phyloP scores from a whole-genome alignment of 805 yeast genomes.

The Ogataea henricii region DNA sequence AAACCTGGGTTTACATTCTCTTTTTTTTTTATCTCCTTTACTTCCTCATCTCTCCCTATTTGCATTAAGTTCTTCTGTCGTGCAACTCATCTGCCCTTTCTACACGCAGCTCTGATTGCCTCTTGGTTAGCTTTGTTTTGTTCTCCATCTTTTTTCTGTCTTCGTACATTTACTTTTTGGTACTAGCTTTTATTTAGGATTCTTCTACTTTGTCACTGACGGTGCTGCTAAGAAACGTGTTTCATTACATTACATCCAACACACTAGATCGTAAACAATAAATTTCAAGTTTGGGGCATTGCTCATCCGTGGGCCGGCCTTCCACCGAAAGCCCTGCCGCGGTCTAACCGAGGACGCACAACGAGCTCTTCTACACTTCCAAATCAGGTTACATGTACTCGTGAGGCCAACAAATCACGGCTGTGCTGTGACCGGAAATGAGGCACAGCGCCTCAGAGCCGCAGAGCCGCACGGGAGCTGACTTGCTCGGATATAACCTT shows the following conservation, averaged over 20 bases:
- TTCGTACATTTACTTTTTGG: not conserved
- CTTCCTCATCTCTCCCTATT: not conserved
- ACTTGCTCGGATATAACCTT: not conserved
- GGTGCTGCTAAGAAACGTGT: slow-evolving; percentile 1
- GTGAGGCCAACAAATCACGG: not conserved
- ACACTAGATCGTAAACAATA: no score
- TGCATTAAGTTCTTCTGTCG: not conserved
- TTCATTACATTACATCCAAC: not conserved
- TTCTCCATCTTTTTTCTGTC: not conserved
- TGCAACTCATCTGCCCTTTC: not conserved
- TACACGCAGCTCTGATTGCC: not conserved
- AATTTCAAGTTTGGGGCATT: no score
- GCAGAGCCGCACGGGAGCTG: not conserved
- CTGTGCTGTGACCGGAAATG: not conserved
- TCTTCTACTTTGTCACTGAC: not conserved
- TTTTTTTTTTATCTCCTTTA: not conserved
- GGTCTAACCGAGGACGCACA: no score
- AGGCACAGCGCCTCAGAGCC: not conserved
- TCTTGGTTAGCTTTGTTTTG: not conserved
- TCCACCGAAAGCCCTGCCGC: no score
- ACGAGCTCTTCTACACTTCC: not conserved
- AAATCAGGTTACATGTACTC: not conserved
- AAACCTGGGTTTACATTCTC: not conserved
- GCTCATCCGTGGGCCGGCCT: no score
- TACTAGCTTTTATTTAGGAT: not conserved